Evolutionary conservation across 495 filamentous ascomycete genomes (phyloP), one percentile per base, ranked within the genome.

Genomic region (Tuber borchii): DNA sequence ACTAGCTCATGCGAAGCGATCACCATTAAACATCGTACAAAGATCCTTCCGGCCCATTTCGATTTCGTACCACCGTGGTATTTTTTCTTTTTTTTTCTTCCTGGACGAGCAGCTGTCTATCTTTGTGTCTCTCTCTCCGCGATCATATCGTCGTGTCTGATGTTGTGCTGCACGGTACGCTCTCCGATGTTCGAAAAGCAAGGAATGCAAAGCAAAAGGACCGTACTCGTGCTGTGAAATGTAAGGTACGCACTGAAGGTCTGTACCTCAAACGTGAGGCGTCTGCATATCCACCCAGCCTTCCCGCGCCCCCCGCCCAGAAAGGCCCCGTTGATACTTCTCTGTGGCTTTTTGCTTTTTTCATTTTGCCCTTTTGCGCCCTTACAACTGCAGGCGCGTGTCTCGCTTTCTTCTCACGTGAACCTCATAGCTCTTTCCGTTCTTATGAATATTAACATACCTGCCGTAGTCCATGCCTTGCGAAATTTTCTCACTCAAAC

Each of bases 61-160:
- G 73, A 72, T 79, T 79, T 79, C 75, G 78, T 79, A 69, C 78
- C 70, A 79, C 78, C 79, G 75, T 79, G 77, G 73, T n/a, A n/a
- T n/a, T 76, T 71, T 79, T 73, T 79, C 19, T 65, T 14, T 34
- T 16, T 0, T 16, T 16, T 61, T 16, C 22, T n/a, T 61, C 26
- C 31, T 61, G 51, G 56, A 65, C 26, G 31, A 26, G 56, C 12
- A 14, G 12, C 26, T 65, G 26, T 65, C 56, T 31, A 6, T 65
- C 56, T 65, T 10, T 61, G n/a, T 61, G 10, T 61, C 51, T 34
- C 3, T 65, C 56, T 34, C 56, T 19, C 56, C 56, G n/a, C 56
- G 56, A 65, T 65, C 56, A 17, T 65, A 65, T 65, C 51, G 26
- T 61, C 56, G 56, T 65, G 26, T 65, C 26, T 34, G 56, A 65